Conservation (phyloP, 192 early-diverging fungal genomes). For the Phlyctochytrium planicorne region DNA sequence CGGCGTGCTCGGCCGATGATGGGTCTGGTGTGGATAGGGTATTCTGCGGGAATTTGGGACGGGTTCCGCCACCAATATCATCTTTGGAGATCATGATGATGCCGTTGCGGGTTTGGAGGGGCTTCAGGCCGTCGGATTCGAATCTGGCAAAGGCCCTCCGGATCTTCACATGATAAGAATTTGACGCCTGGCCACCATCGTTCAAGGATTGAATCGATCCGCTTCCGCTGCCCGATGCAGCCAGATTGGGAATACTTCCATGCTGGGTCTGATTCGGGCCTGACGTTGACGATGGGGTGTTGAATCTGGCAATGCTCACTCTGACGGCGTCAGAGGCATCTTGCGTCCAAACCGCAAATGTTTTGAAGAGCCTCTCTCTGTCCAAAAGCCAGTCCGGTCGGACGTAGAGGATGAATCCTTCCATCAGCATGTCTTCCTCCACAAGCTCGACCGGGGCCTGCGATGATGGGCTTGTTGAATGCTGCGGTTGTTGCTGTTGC, state of each 20-base stretch:
- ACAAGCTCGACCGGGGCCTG: neutral
- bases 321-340: conserved; percentile 10
- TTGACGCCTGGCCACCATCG: neutral
- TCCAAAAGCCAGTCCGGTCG: conserved; percentile 27
- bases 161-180: neutral
- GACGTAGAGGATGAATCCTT: conserved; percentile 26
- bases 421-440: neutral
- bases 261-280: neutral
- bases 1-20: neutral
- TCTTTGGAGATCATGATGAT: conserved; percentile 27
- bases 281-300: neutral
- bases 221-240: neutral
- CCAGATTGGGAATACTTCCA: neutral
- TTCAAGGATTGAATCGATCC: neutral
- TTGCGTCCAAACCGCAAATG: conserved; percentile 36
- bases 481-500: too few relatives aligned
- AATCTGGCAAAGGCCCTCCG: conserved; percentile 21
- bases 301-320: conserved; percentile 22
- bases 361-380: conserved; percentile 24
- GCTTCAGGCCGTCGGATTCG: conserved; percentile 22
- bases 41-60: too few relatives aligned
- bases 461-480: too few relatives aligned
- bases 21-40: too few relatives aligned
- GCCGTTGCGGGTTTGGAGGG: conserved; percentile 20
- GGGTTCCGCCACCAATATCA: neutral